Evolutionary conservation across 495 filamentous ascomycete species (phyloP), one percentile per base, ranked within the genome.

Genomic region (Hypoxylon cercidicola): DNA sequence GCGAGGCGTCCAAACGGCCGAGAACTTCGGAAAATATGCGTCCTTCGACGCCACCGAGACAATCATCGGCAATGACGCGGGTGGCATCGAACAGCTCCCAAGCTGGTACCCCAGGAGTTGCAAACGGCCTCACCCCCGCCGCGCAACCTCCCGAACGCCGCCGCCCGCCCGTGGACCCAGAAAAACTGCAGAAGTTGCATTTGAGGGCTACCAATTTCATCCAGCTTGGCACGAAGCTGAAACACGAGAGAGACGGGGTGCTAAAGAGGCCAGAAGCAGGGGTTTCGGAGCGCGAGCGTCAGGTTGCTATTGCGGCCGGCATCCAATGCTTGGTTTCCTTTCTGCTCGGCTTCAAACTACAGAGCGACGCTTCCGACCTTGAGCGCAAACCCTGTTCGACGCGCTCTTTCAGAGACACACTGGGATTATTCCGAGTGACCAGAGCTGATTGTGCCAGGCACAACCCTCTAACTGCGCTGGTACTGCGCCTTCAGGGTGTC

Each of bases 21-120:
- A 81, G 69, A 54, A 32, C 71, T 12, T 40, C 56, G 34, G 68
- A 71, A n/a, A 58, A 53, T 48, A 13, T 50, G 21, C 70, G 32
- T 9, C 77, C 79, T 10, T 72, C 75, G 0, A 83, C 81, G 1
- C 79, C 81, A 1, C 75, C 79, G 15, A 81, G 79, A 54, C 77
- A 69, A n/a, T 72, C 79, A 18, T 76, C 77, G 0, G 64, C 77
- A 41, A 83, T 82, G 79, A 77, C 74, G 9, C 76, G 79, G n/a
- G 77, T 78, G 10, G 65, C 79, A 16, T 81, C 81, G n/a, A 81
- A 64, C 58, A 77, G 78, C 46, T 81, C 79, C 3, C 75, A 77
- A 53, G 70, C 66, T 13, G 72, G 72, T 28, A 82, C 81, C 1
- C 79, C 80, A 10, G 77, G 76, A 13, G 71, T 72, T 34, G 49